A percentile compares a stretch with the other conserved stretches of the same genome.
These are phyloP conservation scores for Phaeosphaeriaceae sp. DNA, from an alignment of 2,329 filamentous ascomycete genomes.

Conservation along the genomic window DNA sequence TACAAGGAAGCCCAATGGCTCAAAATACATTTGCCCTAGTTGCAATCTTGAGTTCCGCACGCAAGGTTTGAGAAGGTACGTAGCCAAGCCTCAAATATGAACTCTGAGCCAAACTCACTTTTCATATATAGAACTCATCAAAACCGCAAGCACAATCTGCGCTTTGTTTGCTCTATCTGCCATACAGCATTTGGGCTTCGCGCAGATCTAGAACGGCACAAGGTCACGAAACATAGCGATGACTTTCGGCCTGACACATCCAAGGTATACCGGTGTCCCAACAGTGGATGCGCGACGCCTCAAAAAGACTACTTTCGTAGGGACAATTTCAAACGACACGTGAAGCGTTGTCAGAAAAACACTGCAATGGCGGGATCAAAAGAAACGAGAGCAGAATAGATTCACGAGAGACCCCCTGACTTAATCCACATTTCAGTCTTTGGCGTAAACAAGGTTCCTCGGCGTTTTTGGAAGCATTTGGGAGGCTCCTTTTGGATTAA, in stretches of 20 bases:
- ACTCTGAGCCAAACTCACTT: background rate
- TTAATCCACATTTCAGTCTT: no score
- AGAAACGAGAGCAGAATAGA: background rate
- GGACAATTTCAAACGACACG: conserved; percentile 1
- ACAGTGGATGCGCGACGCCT: background rate
- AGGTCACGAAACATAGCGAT: background rate
- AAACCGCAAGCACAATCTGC: conserved; percentile 5
- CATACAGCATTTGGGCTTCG: background rate
- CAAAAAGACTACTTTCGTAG: background rate
- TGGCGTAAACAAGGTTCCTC: no score
- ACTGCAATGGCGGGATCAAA: background rate
- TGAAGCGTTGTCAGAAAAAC: background rate
- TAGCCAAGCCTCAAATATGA: background rate
- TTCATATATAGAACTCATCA: conserved; percentile 1
- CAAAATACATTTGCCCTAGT: background rate
- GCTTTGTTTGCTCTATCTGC: conserved; percentile 1
- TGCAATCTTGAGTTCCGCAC: background rate
- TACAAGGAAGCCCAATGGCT: background rate
- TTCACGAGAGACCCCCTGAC: no score
- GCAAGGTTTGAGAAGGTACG: background rate
- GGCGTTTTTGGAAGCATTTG: no score
- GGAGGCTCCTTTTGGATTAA: no score
- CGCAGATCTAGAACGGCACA: conserved; percentile 1
- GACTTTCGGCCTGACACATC: background rate
- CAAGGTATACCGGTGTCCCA: background rate